Base-by-base conservation (phyloP, 345 rosid genomes). In the Excoecaria cochinchinensis region DNA sequence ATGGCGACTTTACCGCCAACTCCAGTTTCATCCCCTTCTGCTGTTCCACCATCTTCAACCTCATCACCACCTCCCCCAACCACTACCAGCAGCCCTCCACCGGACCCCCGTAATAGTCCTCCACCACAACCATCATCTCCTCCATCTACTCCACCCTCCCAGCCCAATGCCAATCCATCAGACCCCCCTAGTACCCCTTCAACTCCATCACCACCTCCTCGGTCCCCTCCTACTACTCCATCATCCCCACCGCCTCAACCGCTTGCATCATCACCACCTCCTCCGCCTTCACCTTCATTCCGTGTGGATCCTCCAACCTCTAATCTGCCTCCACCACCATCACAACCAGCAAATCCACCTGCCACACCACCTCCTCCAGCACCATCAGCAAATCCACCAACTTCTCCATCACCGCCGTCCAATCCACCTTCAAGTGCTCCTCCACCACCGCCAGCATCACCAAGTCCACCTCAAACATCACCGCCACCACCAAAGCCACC, bases 1-100 rank as follows among this genome's bases (percentile, higher is more conserved):
- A 94, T 94, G 98, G 86, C 97, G 51, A 72, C 90, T 61, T 71
- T 85, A 6, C 78, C 84, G 36, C 91, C 89, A 70, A 24, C 97
- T 60, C 92, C 97, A 48, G 65, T 73, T 76, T 63, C 85, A 52
- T 51, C 93, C 44, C 88, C 92, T 63, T n/a, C 83, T 60, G 83
- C 81, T 57, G 84, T 74, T 83, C 76, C 92, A 52, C 90, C 90
- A 24, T 36, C 85, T 71, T 69, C 83, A 25, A 51, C 72, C 44
- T 16, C 60, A 58, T 47, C 86, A 7, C 76, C 82, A 50, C 71
- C 80, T 3, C 77, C 86, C 13, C 64, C 81, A 56, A 57, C 31
- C 7, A 22, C 40, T 67, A 42, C 75, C 83, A 14, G 38, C 82
- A 55, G 83, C 12, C 77, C 56, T 68, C 79, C 90, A 12, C 87